Evolutionary conservation across 2,329 filamentous ascomycete species (phyloP), one percentile per base, ranked within the genome.

Genomic region (Calonectria hawksworthii): DNA sequence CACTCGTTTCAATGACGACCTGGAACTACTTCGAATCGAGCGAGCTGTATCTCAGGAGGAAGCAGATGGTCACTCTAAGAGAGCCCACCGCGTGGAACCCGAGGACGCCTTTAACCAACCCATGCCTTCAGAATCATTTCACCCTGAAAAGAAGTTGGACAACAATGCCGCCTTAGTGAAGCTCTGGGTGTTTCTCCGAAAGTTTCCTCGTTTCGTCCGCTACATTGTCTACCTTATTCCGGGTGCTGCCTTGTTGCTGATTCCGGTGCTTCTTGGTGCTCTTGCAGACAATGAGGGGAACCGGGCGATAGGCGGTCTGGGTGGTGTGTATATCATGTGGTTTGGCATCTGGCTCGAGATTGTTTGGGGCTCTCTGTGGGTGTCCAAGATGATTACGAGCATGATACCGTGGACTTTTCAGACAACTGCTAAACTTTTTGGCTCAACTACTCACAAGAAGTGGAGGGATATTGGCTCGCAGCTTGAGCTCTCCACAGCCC

Each of bases 271-370:
- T 9, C 81, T 89, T 50, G 88, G 87, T 30, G 80, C 82, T 18
- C 84, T 85, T 36, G 86, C 82, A n/a, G 83, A 86, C 32, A 79
- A 85, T n/a, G 73, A 84, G 2, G 77, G 83, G 6, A 81, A 82
- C n/a, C 82, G 85, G 16, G 83, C 93, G 2, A 92, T 90, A 16
- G 90, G 90, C 9, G 90, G 89, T 2, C 90, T 94, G 3, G 95
- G 95, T 0, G 95, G 94, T 26, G 95, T 98, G 0, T 82, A 92
- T 76, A 87, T 98, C 56, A 87, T 95, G 74, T 99, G 96, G 96
- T 98, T 99, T 82, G 94, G 94, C 36, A 95, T 98, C 76, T 99
- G 96, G 96, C 89, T 98, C 23, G 95, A 98, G 84, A 95, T 98
- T 52, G 90, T 98, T 32, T 99, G 96, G 96, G 89, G 96, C 76